Percentiles rank a stretch among this genome's conserved stretches.
phyloP scores from a whole-genome alignment of 2,329 filamentous ascomycete genomes.

The Ceratocystis eucalypticola region DNA sequence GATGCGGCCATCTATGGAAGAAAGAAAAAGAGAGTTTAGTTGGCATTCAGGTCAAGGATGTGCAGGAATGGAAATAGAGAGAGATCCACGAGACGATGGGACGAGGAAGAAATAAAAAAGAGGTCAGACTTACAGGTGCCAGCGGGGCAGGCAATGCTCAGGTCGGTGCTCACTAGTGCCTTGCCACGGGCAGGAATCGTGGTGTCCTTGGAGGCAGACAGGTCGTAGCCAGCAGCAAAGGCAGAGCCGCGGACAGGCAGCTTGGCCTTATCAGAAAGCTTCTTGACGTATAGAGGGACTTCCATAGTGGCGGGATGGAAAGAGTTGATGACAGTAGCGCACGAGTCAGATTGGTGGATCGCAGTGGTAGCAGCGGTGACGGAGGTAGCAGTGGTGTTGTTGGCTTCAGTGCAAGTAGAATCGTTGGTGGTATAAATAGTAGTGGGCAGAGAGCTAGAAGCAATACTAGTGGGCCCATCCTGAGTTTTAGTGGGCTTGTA shows the following conservation, averaged over 20 bases:
- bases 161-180: conserved; percentile 76
- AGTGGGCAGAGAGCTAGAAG: background rate
- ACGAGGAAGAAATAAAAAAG: background rate
- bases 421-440: background rate
- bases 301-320: background rate
- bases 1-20: conserved; percentile 60
- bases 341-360: no score
- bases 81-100: background rate
- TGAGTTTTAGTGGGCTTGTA: background rate
- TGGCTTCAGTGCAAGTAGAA: background rate
- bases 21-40: background rate
- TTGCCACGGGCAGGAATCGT: conserved; percentile 72
- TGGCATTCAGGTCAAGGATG: background rate
- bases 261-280: conserved; percentile 64
- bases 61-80: background rate
- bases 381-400: background rate
- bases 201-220: conserved; percentile 66
- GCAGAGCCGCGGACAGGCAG: conserved; percentile 79
- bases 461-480: background rate
- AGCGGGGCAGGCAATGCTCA: conserved; percentile 77
- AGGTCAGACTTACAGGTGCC: conserved; percentile 63
- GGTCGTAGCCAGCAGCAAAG: conserved; percentile 84
- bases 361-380: background rate
- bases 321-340: background rate
- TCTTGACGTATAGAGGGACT: conserved; percentile 66